Percentiles rank a stretch among this genome's conserved stretches.
Conservation (phyloP, 495 filamentous ascomycete genomes). For the Lentithecium fluviatile region DNA sequence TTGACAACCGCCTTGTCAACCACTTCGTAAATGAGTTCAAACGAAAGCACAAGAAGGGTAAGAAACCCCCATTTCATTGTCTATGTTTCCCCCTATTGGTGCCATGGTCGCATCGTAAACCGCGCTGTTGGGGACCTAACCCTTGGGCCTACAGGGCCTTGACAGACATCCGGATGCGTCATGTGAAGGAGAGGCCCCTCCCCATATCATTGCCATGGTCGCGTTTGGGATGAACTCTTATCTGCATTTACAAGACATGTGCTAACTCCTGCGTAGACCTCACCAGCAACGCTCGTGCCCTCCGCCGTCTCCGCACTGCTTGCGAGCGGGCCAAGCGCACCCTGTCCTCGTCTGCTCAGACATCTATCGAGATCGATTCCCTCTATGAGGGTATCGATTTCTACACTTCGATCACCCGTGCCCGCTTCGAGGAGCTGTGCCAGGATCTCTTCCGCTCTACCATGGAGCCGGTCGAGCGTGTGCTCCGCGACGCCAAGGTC, state of each 20-base stretch:
- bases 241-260: slow-evolving; percentile 12
- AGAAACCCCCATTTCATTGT: slow-evolving; percentile 82
- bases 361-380: slow-evolving; percentile 98
- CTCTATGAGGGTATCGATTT: slow-evolving; percentile 98
- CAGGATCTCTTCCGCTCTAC: slow-evolving; percentile 86
- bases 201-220: no score
- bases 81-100: slow-evolving; percentile 98
- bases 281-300: slow-evolving; percentile 87
- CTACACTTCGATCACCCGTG: slow-evolving; percentile 87
- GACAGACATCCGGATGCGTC: no score
- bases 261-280: slow-evolving; percentile 58
- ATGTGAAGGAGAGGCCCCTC: no score
- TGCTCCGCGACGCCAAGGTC: slow-evolving; percentile 92
- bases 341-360: slow-evolving; percentile 92
- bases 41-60: slow-evolving; percentile 88
- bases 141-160: no score
- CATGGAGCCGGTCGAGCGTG: slow-evolving; percentile 92
- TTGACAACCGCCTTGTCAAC: slow-evolving; percentile 94
- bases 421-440: slow-evolving; percentile 89
- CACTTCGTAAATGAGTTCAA: slow-evolving; percentile 95
- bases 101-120: slow-evolving; percentile 99
- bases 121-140: no score
- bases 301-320: slow-evolving; percentile 95
- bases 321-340: slow-evolving; percentile 99
- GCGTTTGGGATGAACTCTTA: not conserved